Evolutionary conservation across 2,329 filamentous ascomycete species (phyloP), one percentile per base, ranked within the genome.

Genomic region (Cadophora sp.): DNA sequence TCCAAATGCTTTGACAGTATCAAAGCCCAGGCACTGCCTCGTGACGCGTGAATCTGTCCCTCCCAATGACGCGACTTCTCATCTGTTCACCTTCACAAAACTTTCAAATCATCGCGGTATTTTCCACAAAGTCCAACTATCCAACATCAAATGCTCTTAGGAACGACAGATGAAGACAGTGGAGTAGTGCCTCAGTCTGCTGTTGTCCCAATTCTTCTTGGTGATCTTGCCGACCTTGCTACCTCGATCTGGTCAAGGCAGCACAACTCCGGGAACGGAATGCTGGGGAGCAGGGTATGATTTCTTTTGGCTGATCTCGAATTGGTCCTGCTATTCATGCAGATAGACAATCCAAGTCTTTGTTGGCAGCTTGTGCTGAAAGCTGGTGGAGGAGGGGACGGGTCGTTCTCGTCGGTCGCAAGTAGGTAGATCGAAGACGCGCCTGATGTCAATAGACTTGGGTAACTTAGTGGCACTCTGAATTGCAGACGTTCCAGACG

Each of bases 381-480:
- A 14, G 40, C 26, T 61, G 22, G 37, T 29, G 16, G 22, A n/a
- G 37, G 16, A 14, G 29, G 58, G 26, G 4, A 14, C n/a, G 50
- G 22, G 19, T 61, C 22, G 58, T 59, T 43, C 2, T 59, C 34
- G 40, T 61, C 58, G 58, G 58, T 46, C 58, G 56, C 58, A 61
- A 12, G 9, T 16, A 14, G 24, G 37, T 27, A 46, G 58, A 46
- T 61, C 37, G 58, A 61, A 37, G 58, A 61, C 58, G 58, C 58
- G 58, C 24, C 58, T n/a, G 9, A 22, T 9, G 16, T 27, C 14
- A 2, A 4, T 5, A 19, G 12, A 31, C 14, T 19, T 26, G 37
- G 2, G 37, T 12, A 24, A 29, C 22, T 8, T 11, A 2, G 11
- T 24, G 12, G 7, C 9, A 16, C 3, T 31, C 3, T 3, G 16